Evolutionary conservation across 352 stramenopile genomes (phyloP), one percentile per base, ranked within the genome.

Genomic region (Phytopythium delawarense): DNA sequence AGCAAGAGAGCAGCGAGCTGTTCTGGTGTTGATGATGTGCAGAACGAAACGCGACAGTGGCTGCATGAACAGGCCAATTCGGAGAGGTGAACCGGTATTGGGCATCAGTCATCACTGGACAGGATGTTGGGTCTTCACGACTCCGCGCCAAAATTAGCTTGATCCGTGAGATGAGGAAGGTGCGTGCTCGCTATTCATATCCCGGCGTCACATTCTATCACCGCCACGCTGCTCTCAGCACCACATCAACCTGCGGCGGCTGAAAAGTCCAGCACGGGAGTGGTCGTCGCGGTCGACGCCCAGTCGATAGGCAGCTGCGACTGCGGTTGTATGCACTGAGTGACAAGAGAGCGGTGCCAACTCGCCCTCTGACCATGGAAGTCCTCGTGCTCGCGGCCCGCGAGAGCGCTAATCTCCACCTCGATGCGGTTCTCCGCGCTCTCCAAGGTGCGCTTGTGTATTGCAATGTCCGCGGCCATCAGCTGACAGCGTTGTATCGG

Each of bases 321-420:
- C 37, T 15, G 18, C 8, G 9, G 46, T 13, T 52, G 46, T 34
- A 52, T 52, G 46, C 23, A 6, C 8, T 15, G 48, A 35, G 25
- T 37, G 15, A 20, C 48, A 15, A 13, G 13, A 7, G 2, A 54
- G 25, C 48, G 48, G 46, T 9, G 4, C 46, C 25, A 4, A 30
- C 11, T 4, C 48, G 15, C 23, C 15, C 16, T 21, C 16, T 12
- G 20, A 25, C 4, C 35, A 78, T 81, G 73, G 73, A 81, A 21
- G 73, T 77, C 42, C 44, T 81, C 21, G 58, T 81, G 7, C 50
- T 81, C 48, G 67, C 54, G 46, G 65, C 61, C 53, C 74, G 62
- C n/a, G 59, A 64, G 11, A 62, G 54, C 21, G 55, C 59, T 1
- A 54, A 62, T 13, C 13, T 68, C 4, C 45, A 72, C 8, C 64